These are phyloP conservation scores for Penicillium fimorum DNA, from an alignment of 495 filamentous ascomycete species.

Conservation along the genomic window DNA sequence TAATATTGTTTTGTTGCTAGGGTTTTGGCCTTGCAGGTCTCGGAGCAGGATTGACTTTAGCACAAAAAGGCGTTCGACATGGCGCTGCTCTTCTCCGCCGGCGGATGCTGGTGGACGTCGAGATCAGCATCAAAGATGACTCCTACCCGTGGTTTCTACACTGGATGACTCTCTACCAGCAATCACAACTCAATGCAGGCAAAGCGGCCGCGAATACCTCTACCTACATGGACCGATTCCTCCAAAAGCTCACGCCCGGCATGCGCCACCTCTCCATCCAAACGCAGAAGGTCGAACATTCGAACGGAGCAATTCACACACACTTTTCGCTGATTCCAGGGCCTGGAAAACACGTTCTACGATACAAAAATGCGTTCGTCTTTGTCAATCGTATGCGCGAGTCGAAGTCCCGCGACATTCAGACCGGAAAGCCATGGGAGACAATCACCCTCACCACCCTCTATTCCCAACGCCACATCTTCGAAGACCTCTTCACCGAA, in stretches of 20 bases:
- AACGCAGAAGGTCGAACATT: conserved; percentile 57
- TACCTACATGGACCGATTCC: conserved; percentile 51
- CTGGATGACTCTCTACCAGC: conserved; percentile 86
- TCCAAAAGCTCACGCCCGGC: conserved; percentile 58
- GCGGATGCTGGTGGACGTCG: conserved; percentile 89
- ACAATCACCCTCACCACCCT: conserved; percentile 90
- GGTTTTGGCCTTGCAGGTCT: conserved; percentile 86
- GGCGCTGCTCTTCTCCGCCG: conserved; percentile 70
- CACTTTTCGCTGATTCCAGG: conserved; percentile 88
- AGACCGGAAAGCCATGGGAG: conserved; percentile 86
- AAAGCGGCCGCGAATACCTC: conserved; percentile 35
- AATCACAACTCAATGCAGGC: conserved; percentile 48
- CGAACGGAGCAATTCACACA: conserved; percentile 67
- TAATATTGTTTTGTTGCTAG: conserved; percentile 29
- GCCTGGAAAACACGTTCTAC: conserved; percentile 80
- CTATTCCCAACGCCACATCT: conserved; percentile 80
- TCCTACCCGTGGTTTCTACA: conserved; percentile 92
- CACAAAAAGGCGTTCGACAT: conserved; percentile 68
- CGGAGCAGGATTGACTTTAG: conserved; percentile 71
- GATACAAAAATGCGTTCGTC: conserved; percentile 82
- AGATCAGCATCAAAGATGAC: conserved; percentile 89
- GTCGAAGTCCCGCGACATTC: conserved; percentile 64
- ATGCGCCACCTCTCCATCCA: conserved; percentile 69
- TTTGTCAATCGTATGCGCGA: conserved; percentile 81
- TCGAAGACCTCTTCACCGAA: conserved; percentile 81